Percentiles rank a stretch among this genome's conserved stretches.
Evolutionary conservation across 2,329 filamentous ascomycete genomes (phyloP).

Genomic region (Fusarium sp.): DNA sequence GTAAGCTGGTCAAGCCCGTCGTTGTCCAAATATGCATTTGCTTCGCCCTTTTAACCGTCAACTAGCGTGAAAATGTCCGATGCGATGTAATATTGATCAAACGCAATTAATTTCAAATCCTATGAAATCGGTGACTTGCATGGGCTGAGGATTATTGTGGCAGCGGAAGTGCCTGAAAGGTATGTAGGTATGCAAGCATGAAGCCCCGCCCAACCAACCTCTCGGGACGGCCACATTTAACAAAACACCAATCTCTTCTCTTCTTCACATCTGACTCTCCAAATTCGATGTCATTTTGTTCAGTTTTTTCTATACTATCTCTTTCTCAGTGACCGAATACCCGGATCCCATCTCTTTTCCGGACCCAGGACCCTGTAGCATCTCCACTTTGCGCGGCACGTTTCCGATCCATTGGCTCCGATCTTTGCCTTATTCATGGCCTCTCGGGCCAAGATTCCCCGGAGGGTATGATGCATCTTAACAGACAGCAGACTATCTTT

Average conservation of each 20-base stretch:
- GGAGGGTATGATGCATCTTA: not conserved
- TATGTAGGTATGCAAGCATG: too few species aligned
- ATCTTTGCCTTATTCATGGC: constrained; percentile 14
- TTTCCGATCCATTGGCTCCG: constrained; percentile 51
- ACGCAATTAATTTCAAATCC: too few species aligned
- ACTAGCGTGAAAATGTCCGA: too few species aligned
- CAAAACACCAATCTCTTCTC: not conserved
- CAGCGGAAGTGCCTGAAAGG: too few species aligned
- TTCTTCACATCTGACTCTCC: not conserved
- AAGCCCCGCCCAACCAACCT: too few species aligned
- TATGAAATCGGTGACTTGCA: too few species aligned
- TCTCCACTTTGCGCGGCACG: constrained; percentile 41
- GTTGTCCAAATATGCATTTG: too few species aligned
- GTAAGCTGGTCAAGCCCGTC: too few species aligned
- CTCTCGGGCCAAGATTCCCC: constrained; percentile 35
- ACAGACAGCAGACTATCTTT: not conserved
- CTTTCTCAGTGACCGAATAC: constrained; percentile 35
- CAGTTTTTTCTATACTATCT: not conserved
- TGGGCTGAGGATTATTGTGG: too few species aligned
- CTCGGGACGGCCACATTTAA: not conserved
- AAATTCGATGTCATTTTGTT: not conserved
- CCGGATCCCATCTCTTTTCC: not conserved
- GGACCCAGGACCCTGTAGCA: constrained; percentile 4
- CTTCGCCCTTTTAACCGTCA: too few species aligned
- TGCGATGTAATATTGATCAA: too few species aligned